phyloP scores from a whole-genome alignment of 2,329 filamentous ascomycete genomes.

The Aspergillus sp. region DNA sequence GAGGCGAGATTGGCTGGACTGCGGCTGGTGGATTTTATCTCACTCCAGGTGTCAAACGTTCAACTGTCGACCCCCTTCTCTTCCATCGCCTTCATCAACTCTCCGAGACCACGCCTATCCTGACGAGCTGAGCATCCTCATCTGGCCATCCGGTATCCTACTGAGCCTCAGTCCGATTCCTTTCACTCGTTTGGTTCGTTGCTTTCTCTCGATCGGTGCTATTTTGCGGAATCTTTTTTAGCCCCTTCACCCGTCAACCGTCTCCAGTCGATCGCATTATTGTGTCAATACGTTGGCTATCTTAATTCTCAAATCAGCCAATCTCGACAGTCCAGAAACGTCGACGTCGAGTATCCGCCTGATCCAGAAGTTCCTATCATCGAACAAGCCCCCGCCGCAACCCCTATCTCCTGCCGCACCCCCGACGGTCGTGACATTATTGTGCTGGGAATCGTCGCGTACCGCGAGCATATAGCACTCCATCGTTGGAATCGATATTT shows the following conservation, averaged over 20 bases:
- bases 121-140: neutral
- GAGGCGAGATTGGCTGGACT: constrained; percentile 10
- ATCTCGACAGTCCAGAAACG: neutral
- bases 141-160: constrained; percentile 1
- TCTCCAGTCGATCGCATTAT: neutral
- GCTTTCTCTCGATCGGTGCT: constrained; percentile 9
- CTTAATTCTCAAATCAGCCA: neutral
- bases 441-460: constrained; percentile 16
- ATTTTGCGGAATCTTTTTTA: constrained; percentile 6
- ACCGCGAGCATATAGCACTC: constrained; percentile 9
- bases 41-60: constrained; percentile 5
- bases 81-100: neutral
- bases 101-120: neutral
- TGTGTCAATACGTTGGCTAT: neutral
- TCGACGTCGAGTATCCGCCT: neutral
- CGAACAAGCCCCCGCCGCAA: neutral
- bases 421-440: constrained; percentile 1
- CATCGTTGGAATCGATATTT: neutral
- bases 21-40: constrained; percentile 9
- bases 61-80: constrained; percentile 2
- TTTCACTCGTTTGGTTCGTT: constrained; percentile 14
- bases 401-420: constrained; percentile 5
- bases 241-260: neutral
- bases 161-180: constrained; percentile 11
- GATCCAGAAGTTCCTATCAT: neutral